These are phyloP conservation scores for Piromyces finnis DNA, from an alignment of 192 early-diverging fungal species.

Conservation along the genomic window DNA sequence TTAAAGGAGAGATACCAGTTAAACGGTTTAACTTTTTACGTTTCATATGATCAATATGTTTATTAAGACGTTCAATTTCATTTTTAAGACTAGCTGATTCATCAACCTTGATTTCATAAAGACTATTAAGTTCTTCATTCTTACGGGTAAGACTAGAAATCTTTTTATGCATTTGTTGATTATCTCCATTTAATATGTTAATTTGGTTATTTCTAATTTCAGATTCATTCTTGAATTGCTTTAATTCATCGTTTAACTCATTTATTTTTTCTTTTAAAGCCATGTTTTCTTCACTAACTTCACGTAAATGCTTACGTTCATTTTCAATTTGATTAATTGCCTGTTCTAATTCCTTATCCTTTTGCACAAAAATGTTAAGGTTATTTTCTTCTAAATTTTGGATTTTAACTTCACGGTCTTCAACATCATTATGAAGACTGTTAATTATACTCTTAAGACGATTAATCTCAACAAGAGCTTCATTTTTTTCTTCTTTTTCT, in stretches of 20 bases:
- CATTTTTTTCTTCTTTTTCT: not conserved
- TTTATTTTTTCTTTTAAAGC: not conserved
- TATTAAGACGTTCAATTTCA: not conserved
- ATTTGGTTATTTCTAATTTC: not conserved
- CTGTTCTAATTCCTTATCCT: not conserved
- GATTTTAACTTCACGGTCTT: not conserved
- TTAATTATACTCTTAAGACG: not conserved
- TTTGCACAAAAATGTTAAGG: not conserved
- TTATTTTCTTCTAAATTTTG: not conserved
- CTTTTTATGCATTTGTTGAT: not conserved
- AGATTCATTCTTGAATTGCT: not conserved
- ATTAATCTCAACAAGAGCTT: not conserved
- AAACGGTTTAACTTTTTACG: not conserved
- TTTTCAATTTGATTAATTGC: not conserved
- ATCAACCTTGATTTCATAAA: not conserved
- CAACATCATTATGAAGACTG: not conserved
- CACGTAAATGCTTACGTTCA: not conserved
- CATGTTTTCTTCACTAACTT: not conserved
- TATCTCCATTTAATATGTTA: not conserved
- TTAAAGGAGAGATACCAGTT: not conserved
- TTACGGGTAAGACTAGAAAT: not conserved
- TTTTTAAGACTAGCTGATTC: not conserved
- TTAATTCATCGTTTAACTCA: not conserved
- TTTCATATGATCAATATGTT: not conserved
- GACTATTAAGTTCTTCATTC: not conserved